phyloP scores from a whole-genome alignment of 2,329 filamentous ascomycete genomes.

The Sclerotinia subarctica region DNA sequence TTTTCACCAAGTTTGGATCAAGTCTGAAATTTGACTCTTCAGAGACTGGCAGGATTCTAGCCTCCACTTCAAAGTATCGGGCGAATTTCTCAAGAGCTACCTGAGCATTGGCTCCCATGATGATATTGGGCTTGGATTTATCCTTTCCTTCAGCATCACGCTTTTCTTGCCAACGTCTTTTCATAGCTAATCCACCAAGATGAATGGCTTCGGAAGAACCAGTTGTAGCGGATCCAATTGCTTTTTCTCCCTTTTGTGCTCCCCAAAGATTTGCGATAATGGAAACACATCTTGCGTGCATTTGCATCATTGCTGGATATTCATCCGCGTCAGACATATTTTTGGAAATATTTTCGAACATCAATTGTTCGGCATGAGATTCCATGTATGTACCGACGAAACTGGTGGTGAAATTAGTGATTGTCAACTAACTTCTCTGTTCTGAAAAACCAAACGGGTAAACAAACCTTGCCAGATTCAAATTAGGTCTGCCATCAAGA shows the following conservation, averaged over 20 bases:
- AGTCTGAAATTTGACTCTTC: constrained; percentile 59
- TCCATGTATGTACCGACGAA: constrained; percentile 75
- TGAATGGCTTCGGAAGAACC: constrained; percentile 71
- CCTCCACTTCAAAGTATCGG: constrained; percentile 70
- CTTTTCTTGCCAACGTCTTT: constrained; percentile 68
- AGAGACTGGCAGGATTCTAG: constrained; percentile 60
- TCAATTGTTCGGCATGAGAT: constrained; percentile 59
- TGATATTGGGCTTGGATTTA: constrained; percentile 63
- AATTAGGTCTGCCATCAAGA: constrained; percentile 62
- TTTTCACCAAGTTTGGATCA: constrained; percentile 59
- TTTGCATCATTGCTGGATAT: constrained; percentile 56
- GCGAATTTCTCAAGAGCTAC: constrained; percentile 72
- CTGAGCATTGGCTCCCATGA: constrained; percentile 73
- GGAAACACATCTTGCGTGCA: constrained; percentile 65
- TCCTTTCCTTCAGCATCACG: constrained; percentile 59
- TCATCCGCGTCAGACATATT: constrained; percentile 70
- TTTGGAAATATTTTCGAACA: constrained; percentile 66
- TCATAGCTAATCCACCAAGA: constrained; percentile 69
- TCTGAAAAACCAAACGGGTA: not conserved
- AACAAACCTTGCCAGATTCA: constrained; percentile 59
- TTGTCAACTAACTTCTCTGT: not conserved
- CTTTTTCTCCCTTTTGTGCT: constrained; percentile 57
- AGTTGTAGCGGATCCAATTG: constrained; percentile 67
- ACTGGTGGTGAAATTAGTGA: constrained; percentile 38
- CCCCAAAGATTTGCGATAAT: constrained; percentile 68